These are phyloP conservation scores for Digitaria exilis DNA, from an alignment of 202 grass and related monocot species.

Conservation along the genomic window DNA sequence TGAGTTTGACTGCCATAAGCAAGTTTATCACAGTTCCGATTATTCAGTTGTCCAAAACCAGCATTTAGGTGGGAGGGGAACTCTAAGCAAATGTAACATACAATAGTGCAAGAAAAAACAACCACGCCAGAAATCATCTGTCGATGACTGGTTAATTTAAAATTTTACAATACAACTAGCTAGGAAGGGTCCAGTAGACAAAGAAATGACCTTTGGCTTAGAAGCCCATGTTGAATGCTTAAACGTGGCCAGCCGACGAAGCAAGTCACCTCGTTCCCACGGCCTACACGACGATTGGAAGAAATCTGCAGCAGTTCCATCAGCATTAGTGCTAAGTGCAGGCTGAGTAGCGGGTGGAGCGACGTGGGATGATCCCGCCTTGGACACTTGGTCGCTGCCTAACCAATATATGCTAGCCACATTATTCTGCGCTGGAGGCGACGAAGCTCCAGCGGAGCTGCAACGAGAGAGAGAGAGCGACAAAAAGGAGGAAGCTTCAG, in stretches of 20 bases:
- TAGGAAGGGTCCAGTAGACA: background rate
- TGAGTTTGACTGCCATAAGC: background rate
- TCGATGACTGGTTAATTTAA: background rate
- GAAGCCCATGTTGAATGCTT: slow-evolving; percentile 84
- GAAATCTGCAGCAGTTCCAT: slow-evolving; percentile 46
- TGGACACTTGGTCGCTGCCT: too few relatives aligned
- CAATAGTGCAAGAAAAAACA: background rate
- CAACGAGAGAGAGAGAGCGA: background rate
- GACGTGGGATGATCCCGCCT: too few relatives aligned
- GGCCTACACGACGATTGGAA: slow-evolving; percentile 73
- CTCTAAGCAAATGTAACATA: slow-evolving; percentile 10
- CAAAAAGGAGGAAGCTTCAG: slow-evolving; percentile 34
- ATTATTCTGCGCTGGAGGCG: slow-evolving; percentile 60
- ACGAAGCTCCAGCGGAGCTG: slow-evolving; percentile 86
- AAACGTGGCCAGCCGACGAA: slow-evolving; percentile 83
- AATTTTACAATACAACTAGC: background rate
- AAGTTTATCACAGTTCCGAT: slow-evolving; percentile 10
- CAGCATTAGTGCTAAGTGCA: slow-evolving; percentile 90
- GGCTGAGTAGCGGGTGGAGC: background rate
- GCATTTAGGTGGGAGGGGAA: background rate
- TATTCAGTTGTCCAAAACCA: background rate
- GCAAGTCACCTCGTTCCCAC: slow-evolving; percentile 89
- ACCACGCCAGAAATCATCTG: background rate
- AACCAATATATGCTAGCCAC: too few relatives aligned
- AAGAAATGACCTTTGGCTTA: slow-evolving; percentile 77